Conservation (phyloP, 2,329 filamentous ascomycete species). For the Trichocomaceae sp. region DNA sequence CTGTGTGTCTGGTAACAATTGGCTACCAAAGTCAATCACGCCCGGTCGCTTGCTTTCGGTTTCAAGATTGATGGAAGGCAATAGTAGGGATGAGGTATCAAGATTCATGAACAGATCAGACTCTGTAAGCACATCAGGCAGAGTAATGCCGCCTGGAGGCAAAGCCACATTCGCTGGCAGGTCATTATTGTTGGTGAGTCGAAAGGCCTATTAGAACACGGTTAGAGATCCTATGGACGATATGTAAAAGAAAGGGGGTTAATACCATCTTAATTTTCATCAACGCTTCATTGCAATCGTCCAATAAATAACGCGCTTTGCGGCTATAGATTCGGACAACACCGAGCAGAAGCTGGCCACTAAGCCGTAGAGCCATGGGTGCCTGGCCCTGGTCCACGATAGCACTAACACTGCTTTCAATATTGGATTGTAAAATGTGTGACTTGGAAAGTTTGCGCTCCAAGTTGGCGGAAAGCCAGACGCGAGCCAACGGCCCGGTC, state of each 20-base stretch:
- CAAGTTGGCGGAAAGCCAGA: slow-evolving; percentile 96
- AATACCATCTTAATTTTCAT: slow-evolving; percentile 98
- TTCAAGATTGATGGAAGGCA: slow-evolving; percentile 57
- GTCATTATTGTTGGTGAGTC: slow-evolving; percentile 89
- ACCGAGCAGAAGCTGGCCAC: slow-evolving; percentile 86
- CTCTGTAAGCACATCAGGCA: slow-evolving; percentile 88
- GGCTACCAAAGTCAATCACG: slow-evolving; percentile 58
- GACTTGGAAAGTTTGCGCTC: slow-evolving; percentile 98
- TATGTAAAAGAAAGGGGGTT: slow-evolving; percentile 16
- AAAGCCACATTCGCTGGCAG: slow-evolving; percentile 75
- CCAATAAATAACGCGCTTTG: slow-evolving; percentile 90
- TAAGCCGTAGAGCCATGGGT: slow-evolving; percentile 88
- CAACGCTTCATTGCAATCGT: slow-evolving; percentile 95
- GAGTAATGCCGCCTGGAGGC: slow-evolving; percentile 74
- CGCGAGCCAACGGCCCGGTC: slow-evolving; percentile 91
- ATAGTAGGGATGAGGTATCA: slow-evolving; percentile 75
- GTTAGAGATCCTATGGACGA: slow-evolving; percentile 15
- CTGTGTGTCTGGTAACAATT: slow-evolving; percentile 65
- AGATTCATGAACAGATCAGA: slow-evolving; percentile 80
- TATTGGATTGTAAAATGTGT: slow-evolving; percentile 88
- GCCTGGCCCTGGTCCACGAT: slow-evolving; percentile 92
- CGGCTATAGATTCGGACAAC: slow-evolving; percentile 96
- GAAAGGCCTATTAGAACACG: slow-evolving; percentile 66
- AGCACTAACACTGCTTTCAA: slow-evolving; percentile 87
- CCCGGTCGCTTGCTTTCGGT: slow-evolving; percentile 30